Base-by-base conservation (phyloP, 2,329 filamentous ascomycete species). In the Fusarium haematococcum region DNA sequence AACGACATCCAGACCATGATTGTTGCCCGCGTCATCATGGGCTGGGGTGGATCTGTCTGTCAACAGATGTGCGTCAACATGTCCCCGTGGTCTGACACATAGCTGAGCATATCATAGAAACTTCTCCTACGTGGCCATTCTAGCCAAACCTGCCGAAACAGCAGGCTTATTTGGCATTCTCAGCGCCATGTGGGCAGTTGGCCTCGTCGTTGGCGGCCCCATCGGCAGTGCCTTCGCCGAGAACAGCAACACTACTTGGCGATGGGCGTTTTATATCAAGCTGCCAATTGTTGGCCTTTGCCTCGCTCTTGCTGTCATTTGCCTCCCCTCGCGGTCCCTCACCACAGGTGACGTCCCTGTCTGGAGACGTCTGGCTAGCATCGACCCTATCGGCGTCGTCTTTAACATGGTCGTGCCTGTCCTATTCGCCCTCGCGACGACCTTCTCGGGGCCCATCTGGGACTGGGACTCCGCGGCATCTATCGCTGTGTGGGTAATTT, bases 211-310 rank as follows among this genome's bases (percentile, higher is more conserved):
- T 25, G 61, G 61, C 2, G 61, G 61, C 4, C 48, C 61, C 6
- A 52, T 56, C 1, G 48, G 61, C 6, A 63, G 48, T 30, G 48
- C 75, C 4, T 83, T 84, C 39, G 80, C 81, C 0, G 75, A 80
- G 14, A 82, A 83, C 32, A 74, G 73, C 6, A 68, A 78, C 6
- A 82, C 82, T 1, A 84, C 82, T 7, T 87, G 85, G 85, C 78
- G 85, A 70, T 86, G 82, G 84, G 83, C 82, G 0, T 88, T 88
- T 74, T 90, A 90, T 75, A 86, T 90, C 78, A 90, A 89, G 69
- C 79, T 89, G 10, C 78, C 79, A 2, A 50, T 50, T 11, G 45
- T 50, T 50, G 45, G 45, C 23, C 23, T 50, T 9, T 73, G 83
- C 39, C 78, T 89, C 45, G 84, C 82, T 6, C 83, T 80, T 4